A percentile compares a stretch with the other conserved stretches of the same genome.
phyloP scores from a whole-genome alignment of 2,329 filamentous ascomycete genomes.

The Taxawa tesnikishii region DNA sequence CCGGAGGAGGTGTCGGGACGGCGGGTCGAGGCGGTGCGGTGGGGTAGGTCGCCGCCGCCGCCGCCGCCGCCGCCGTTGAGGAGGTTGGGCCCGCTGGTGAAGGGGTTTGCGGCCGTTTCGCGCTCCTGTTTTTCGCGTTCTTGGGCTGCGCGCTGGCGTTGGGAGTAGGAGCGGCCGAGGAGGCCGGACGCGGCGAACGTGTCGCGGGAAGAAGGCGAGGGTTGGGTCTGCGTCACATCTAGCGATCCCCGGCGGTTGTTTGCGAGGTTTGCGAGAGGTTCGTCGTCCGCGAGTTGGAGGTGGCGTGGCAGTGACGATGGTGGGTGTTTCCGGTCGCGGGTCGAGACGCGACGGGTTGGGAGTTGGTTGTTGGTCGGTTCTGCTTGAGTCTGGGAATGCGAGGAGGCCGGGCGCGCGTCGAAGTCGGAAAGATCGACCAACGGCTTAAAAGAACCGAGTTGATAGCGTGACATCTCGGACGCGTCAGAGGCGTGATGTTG shows the following conservation, averaged over 20 bases:
- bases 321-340: conserved; percentile 23
- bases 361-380: conserved; percentile 3
- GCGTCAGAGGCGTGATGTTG: conserved; percentile 2
- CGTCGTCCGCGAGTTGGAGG: conserved; percentile 18
- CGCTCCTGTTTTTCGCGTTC: conserved; percentile 22
- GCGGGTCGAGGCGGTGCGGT: conserved; percentile 5
- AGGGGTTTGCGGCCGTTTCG: conserved; percentile 26
- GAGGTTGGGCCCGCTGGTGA: conserved; percentile 46
- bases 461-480: conserved; percentile 41
- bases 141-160: conserved; percentile 26
- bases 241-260: conserved; percentile 9
- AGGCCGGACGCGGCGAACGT: conserved; percentile 35
- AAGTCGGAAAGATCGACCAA: conserved; percentile 52
- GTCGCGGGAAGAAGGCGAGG: too few relatives aligned
- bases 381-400: conserved; percentile 10
- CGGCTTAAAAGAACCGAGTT: conserved; percentile 55
- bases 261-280: conserved; percentile 20
- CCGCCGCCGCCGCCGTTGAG: conserved; percentile 30
- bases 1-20: conserved; percentile 2
- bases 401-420: conserved; percentile 31
- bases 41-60: conserved; percentile 3
- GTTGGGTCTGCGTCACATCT: conserved; percentile 6
- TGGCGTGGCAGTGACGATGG: conserved; percentile 18
- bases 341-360: conserved; percentile 21
- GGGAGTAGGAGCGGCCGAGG: conserved; percentile 37